Base-by-base conservation (phyloP, 2,329 filamentous ascomycete species). In the Paracoccidioides lutzii region DNA sequence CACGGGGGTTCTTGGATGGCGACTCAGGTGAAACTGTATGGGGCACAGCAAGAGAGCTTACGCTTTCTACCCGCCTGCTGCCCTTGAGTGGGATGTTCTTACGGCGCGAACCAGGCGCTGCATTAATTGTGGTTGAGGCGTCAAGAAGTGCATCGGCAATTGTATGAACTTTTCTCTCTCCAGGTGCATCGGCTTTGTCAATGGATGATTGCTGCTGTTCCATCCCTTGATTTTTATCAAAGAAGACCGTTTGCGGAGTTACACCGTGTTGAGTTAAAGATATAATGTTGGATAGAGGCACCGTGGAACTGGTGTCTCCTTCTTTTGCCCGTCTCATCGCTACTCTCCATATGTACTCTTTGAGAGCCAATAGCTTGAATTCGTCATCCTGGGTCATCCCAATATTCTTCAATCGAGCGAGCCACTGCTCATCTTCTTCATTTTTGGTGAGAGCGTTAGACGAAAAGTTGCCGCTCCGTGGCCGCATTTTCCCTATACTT, bases 381-480 rank as follows among this genome's bases (percentile, higher is more conserved):
- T 98, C 93, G 62, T 98, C 91, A 46, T 96, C 90, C 0, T 77
- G 66, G 1, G 78, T 75, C 75, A 98, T 82, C 0, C 93, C 93
- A 44, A 95, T 81, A 60, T 88, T 95, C 52, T 87, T 82, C 50
- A 98, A 73, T 60, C 89, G 86, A 12, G 81, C 77, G n/a, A 98
- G 75, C 90, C 93, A 97, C 62, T 90, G 82, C 59, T 96, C 90
- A 66, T 98, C 93, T 68, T 97, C 91, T 7, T 95, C 90, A 61
- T 90, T 95, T 65, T 83, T 90, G 0, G 80, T 73, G 3, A 87
- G 73, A 61, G 81, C 82, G 59, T 76, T 78, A 33, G 93, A 71
- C 8, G 81, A 61, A 51, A 66, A 58, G 38, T 57, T 53, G 45
- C 62, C 57, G 58, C 61, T 58, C 57, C 76, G 62, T 78, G 80